A percentile compares a stretch with the other conserved stretches of the same genome.
phyloP scores from a whole-genome alignment of 2,329 filamentous ascomycete genomes.

The Apiospora aurea region DNA sequence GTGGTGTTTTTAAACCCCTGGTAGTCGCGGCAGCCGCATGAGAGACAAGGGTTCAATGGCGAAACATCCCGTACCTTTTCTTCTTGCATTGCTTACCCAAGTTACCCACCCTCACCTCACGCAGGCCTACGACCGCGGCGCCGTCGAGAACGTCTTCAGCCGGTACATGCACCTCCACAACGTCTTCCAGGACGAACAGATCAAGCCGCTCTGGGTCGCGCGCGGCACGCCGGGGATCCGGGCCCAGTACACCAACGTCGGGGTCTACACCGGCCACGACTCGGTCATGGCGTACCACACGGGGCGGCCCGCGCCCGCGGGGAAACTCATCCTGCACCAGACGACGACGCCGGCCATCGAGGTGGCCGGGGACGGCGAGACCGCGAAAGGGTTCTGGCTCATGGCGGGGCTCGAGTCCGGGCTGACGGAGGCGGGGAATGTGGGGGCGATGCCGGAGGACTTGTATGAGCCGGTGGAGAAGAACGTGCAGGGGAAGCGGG shows the following conservation, averaged over 20 bases:
- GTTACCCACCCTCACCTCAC: background rate
- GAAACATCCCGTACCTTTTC: background rate
- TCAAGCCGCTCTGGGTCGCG: slow-evolving; percentile 1
- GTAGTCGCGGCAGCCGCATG: too few relatives aligned
- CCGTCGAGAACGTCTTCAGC: slow-evolving; percentile 21
- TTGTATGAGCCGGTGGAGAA: slow-evolving; percentile 9
- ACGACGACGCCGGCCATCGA: background rate
- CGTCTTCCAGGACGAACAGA: slow-evolving; percentile 4
- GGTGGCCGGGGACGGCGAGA: background rate
- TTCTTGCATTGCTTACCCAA: background rate
- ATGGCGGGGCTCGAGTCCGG: slow-evolving; percentile 10
- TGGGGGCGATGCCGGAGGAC: background rate
- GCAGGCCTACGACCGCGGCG: background rate
- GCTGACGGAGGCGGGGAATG: background rate
- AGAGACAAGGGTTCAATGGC: background rate
- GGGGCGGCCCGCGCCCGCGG: background rate
- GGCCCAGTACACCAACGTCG: slow-evolving; percentile 17
- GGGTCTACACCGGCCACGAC: slow-evolving; percentile 18
- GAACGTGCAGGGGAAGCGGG: slow-evolving; percentile 12
- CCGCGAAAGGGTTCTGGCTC: background rate
- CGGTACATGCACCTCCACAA: slow-evolving; percentile 21
- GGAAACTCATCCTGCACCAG: slow-evolving; percentile 4
- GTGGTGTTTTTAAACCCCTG: background rate
- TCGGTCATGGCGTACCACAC: slow-evolving; percentile 20
- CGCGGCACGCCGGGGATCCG: slow-evolving; percentile 12